These are phyloP conservation scores for Zea luxurians DNA, from an alignment of 176 grass and related monocot genomes.

Conservation along the genomic window DNA sequence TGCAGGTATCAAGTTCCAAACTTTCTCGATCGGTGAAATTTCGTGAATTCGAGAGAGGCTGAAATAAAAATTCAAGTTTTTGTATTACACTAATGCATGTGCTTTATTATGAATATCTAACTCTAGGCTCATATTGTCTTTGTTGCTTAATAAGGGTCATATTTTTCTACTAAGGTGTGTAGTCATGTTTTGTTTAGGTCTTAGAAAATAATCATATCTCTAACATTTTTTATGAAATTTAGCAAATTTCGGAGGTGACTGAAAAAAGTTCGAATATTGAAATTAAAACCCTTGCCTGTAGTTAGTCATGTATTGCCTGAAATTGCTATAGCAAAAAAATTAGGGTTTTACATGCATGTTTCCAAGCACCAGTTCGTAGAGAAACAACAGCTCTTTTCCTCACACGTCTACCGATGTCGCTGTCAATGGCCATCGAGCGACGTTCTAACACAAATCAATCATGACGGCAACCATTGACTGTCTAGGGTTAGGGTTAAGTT, in stretches of 20 bases:
- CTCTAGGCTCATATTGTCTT: background rate
- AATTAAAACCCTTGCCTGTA: background rate
- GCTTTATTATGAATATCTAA: too few species aligned
- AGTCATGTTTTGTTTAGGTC: background rate
- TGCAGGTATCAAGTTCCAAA: background rate
- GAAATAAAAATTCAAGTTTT: too few species aligned
- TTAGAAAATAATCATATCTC: background rate
- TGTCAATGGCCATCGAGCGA: background rate
- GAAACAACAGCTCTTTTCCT: background rate
- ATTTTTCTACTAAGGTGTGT: background rate
- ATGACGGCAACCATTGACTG: background rate
- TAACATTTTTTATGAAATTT: too few species aligned
- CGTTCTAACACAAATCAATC: background rate
- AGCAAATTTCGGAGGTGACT: background rate
- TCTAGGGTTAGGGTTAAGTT: slow-evolving; percentile 12
- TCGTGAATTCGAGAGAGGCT: too few species aligned
- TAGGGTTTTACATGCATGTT: background rate
- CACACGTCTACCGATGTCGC: background rate
- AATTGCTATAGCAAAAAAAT: background rate
- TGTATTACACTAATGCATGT: too few species aligned
- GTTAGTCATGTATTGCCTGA: background rate
- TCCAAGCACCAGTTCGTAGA: background rate
- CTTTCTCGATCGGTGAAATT: too few species aligned
- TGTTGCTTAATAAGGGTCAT: background rate
- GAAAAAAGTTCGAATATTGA: background rate